These are phyloP conservation scores for Tulasnella sp. DNA, from an alignment of 768 basidiomycete genomes.

Conservation along the genomic window DNA sequence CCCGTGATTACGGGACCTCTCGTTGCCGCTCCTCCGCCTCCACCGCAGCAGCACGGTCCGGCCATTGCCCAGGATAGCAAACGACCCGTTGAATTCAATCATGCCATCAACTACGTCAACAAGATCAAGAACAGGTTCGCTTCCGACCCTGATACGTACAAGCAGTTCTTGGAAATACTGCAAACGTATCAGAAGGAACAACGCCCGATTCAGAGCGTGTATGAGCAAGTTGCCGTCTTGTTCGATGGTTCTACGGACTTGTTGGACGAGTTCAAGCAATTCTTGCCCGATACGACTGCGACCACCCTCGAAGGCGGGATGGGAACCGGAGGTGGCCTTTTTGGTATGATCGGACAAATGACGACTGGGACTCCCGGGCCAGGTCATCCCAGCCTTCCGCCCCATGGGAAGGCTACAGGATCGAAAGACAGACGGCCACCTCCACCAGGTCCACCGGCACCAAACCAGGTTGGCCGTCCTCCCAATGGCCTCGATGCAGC, in stretches of 20 bases:
- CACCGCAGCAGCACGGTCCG: neutral
- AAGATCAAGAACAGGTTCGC: constrained; percentile 94
- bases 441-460: constrained; percentile 12
- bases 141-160: constrained; percentile 90
- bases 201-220: constrained; percentile 59
- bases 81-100: constrained; percentile 67
- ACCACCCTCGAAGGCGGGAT: constrained; percentile 23
- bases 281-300: constrained; percentile 37
- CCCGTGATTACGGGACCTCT: constrained; percentile 4
- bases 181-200: constrained; percentile 87
- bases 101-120: constrained; percentile 97
- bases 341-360: constrained; percentile 35
- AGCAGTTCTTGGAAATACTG: constrained; percentile 85
- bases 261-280: constrained; percentile 49
- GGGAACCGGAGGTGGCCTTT: constrained; percentile 42
- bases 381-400: constrained; percentile 3
- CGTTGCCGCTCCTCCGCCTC: neutral
- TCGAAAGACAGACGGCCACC: constrained; percentile 24
- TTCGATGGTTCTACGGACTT: constrained; percentile 84
- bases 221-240: constrained; percentile 74
- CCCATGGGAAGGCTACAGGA: neutral
- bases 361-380: constrained; percentile 1
- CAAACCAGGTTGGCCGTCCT: neutral
- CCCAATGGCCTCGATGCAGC: constrained; percentile 43
- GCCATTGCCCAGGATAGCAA: constrained; percentile 8